A percentile compares a stretch with the other conserved stretches of the same genome.
Evolutionary conservation across 805 yeast genomes (phyloP).

Genomic region (Naumovozyma dairenensis): DNA sequence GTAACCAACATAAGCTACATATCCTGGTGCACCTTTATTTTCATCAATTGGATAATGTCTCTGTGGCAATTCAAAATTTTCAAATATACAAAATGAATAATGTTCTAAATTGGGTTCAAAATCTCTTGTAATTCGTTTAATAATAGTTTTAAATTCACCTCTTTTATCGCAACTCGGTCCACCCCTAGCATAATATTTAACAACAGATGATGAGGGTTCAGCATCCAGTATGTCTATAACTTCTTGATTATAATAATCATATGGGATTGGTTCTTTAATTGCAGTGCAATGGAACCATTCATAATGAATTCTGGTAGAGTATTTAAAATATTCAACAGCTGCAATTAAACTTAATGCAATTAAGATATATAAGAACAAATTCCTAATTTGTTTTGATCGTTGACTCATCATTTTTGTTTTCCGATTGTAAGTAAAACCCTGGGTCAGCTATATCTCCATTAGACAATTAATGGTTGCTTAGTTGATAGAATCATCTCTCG

Average conservation of each 20-base stretch:
- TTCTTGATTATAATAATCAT: no score
- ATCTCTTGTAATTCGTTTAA: slow-evolving; percentile 31
- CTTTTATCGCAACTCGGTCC: slow-evolving; percentile 38
- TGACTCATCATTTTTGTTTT: background rate
- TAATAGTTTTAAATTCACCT: slow-evolving; percentile 33
- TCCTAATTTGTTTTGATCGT: slow-evolving; percentile 4
- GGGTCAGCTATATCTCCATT: no score
- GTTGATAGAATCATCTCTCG: no score
- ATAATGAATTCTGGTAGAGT: slow-evolving; percentile 31
- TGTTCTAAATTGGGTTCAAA: slow-evolving; percentile 32
- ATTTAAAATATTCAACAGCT: slow-evolving; percentile 36
- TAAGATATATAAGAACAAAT: slow-evolving; percentile 23
- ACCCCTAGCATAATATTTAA: slow-evolving; percentile 31
- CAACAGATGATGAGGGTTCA: slow-evolving; percentile 21
- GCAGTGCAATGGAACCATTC: slow-evolving; percentile 40
- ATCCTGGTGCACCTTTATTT: slow-evolving; percentile 30
- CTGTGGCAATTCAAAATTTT: slow-evolving; percentile 20
- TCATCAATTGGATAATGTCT: slow-evolving; percentile 28
- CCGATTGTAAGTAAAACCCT: no score
- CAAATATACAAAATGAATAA: slow-evolving; percentile 31
- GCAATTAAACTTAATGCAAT: slow-evolving; percentile 29
- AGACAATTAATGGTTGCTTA: no score
- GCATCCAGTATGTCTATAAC: slow-evolving; percentile 1
- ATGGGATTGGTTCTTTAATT: slow-evolving; percentile 13
- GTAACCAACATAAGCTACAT: slow-evolving; percentile 26